These are phyloP conservation scores for Sisymbrium irio DNA, from an alignment of 345 rosid genomes.

Conservation along the genomic window DNA sequence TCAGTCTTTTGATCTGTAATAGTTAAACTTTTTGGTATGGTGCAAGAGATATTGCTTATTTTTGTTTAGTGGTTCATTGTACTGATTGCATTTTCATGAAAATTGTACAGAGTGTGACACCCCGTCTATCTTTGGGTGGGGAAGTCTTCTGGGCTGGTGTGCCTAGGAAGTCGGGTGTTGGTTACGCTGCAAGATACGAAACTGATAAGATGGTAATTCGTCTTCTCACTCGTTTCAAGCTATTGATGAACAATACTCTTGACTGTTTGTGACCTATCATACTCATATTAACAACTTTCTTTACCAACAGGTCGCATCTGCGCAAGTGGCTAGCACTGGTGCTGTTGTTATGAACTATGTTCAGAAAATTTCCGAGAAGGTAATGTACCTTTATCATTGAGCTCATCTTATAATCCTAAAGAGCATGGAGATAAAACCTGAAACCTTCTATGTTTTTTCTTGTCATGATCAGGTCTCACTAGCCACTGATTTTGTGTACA, in stretches of 20 bases:
- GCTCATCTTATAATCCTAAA: not conserved
- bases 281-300: not conserved
- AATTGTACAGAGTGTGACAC: constrained; percentile 72
- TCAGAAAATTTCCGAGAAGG: constrained; percentile 98
- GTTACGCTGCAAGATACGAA: constrained; percentile 92
- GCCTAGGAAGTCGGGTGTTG: constrained; percentile 90
- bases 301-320: constrained; percentile 66
- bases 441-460: not conserved
- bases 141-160: constrained; percentile 98
- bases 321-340: constrained; percentile 97
- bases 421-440: not conserved
- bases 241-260: not conserved
- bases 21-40: not conserved
- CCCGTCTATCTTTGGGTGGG: constrained; percentile 75
- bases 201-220: constrained; percentile 83
- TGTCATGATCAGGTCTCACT: constrained; percentile 67
- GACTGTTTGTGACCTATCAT: not conserved
- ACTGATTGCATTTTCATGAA: not conserved
- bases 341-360: constrained; percentile 80
- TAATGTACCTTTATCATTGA: constrained; percentile 20
- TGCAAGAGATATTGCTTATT: not conserved
- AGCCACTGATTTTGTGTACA: constrained; percentile 85
- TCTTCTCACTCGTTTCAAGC: not conserved
- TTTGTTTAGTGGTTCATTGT: not conserved
- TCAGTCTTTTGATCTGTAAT: not conserved